These are phyloP conservation scores for Tulasnella sp. DNA, from an alignment of 768 basidiomycete genomes.

Conservation along the genomic window DNA sequence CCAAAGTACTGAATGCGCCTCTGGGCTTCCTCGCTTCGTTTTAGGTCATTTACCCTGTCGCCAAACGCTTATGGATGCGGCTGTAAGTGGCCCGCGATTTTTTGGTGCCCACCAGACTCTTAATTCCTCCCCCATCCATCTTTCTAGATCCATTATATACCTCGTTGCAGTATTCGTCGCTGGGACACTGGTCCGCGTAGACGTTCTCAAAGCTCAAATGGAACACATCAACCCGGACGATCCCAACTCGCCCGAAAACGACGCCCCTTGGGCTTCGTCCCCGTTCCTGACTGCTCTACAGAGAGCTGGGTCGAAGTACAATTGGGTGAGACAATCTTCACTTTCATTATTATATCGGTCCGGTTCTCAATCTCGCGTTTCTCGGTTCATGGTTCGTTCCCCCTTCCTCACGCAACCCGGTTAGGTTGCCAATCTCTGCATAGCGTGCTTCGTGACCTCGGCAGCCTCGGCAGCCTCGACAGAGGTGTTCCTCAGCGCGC, in stretches of 20 bases:
- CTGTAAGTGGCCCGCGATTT: background rate
- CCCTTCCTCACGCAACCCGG: too few species aligned
- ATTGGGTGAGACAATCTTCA: background rate
- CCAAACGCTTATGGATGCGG: conserved; percentile 4
- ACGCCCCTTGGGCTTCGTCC: conserved; percentile 14
- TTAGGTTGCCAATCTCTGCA: conserved; percentile 14
- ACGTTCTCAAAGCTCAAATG: background rate
- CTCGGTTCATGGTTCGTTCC: too few species aligned
- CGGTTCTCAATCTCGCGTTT: too few species aligned
- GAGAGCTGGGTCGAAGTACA: background rate
- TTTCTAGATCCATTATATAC: conserved; percentile 12
- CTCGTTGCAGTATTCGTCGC: conserved; percentile 6
- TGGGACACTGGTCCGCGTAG: background rate
- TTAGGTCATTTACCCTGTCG: background rate
- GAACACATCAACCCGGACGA: background rate
- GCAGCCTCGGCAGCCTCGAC: conserved; percentile 25
- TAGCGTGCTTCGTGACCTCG: conserved; percentile 20
- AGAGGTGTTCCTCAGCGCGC: conserved; percentile 28
- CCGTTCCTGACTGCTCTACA: background rate
- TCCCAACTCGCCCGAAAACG: background rate
- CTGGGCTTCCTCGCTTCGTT: background rate
- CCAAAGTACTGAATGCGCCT: background rate
- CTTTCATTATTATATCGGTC: too few species aligned
- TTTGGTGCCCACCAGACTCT: too few species aligned
- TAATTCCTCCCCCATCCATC: too few species aligned